Evolutionary conservation across 2,329 filamentous ascomycete species (phyloP).

Genomic region (Biscogniauxia marginata): DNA sequence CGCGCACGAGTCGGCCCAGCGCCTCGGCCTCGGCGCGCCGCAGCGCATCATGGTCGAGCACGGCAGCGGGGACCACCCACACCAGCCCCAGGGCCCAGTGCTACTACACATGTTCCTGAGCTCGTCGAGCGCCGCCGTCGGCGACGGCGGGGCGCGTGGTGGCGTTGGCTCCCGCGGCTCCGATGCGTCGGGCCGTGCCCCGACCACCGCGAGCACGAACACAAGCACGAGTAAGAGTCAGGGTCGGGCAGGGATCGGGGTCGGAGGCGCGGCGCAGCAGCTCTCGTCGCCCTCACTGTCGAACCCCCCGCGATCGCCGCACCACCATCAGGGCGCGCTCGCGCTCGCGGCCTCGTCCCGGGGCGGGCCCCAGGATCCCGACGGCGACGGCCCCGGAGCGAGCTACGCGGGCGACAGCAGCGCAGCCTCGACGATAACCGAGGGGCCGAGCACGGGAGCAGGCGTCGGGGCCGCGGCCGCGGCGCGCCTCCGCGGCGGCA

Average conservation of each 20-base stretch:
- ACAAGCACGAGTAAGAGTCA: not conserved
- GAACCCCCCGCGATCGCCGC: constrained; percentile 9
- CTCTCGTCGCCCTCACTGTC: not conserved
- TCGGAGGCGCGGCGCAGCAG: not conserved
- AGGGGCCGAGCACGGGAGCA: not conserved
- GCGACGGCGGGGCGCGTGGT: not conserved
- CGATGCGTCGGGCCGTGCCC: not conserved
- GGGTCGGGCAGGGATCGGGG: not conserved
- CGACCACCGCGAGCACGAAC: not conserved
- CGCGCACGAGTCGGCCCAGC: constrained; percentile 51
- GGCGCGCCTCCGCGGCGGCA: constrained; percentile 8
- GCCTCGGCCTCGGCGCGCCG: constrained; percentile 52
- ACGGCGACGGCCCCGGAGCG: constrained; percentile 6
- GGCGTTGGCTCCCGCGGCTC: no score
- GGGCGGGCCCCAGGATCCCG: not conserved
- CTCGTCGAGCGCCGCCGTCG: constrained; percentile 6
- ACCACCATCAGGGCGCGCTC: not conserved
- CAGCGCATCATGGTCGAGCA: constrained; percentile 61
- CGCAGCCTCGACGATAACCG: not conserved
- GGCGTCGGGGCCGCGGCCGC: no score
- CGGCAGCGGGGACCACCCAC: constrained; percentile 33
- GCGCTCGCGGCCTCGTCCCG: not conserved
- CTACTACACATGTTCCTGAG: constrained; percentile 31
- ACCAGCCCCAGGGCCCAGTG: constrained; percentile 36
- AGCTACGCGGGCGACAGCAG: constrained; percentile 2